Conservation (phyloP, 192 early-diverging fungal species). For the Glomus cerebriforme region DNA sequence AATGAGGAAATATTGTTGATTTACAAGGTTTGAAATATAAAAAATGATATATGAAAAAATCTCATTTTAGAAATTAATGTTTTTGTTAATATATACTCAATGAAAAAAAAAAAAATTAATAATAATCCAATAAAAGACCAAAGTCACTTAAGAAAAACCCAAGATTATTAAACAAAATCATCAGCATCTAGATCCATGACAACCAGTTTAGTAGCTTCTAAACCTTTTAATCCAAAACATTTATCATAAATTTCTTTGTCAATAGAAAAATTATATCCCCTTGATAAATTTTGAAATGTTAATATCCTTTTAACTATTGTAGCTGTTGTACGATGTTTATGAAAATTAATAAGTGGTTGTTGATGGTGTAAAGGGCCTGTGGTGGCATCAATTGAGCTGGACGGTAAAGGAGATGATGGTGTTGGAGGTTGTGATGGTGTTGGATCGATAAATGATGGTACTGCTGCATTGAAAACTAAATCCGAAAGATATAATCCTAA, state of each 20-base stretch:
- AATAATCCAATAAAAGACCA: no score
- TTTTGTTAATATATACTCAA: no score
- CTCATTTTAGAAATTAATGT: no score
- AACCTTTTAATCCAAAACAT: constrained; percentile 36
- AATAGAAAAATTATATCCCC: constrained; percentile 51
- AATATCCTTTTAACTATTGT: constrained; percentile 60
- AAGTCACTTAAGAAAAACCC: no score
- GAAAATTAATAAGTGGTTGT: constrained; percentile 55
- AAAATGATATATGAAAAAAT: no score
- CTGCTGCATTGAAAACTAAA: constrained; percentile 57
- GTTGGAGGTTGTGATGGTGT: not conserved
- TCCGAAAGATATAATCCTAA: constrained; percentile 59
- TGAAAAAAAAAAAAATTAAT: no score
- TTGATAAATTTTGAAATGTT: constrained; percentile 54
- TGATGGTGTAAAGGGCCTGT: not conserved
- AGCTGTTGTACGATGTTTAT: constrained; percentile 58
- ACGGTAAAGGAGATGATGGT: not conserved
- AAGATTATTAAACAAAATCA: not conserved
- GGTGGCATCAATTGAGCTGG: not conserved
- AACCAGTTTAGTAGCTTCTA: constrained; percentile 30
- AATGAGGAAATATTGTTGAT: no score
- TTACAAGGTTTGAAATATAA: no score
- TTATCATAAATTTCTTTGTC: constrained; percentile 41
- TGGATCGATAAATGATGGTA: constrained; percentile 51
- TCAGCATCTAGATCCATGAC: constrained; percentile 29